phyloP scores from a whole-genome alignment of 2,329 filamentous ascomycete species.

The Phaeosphaeriaceae sp. region DNA sequence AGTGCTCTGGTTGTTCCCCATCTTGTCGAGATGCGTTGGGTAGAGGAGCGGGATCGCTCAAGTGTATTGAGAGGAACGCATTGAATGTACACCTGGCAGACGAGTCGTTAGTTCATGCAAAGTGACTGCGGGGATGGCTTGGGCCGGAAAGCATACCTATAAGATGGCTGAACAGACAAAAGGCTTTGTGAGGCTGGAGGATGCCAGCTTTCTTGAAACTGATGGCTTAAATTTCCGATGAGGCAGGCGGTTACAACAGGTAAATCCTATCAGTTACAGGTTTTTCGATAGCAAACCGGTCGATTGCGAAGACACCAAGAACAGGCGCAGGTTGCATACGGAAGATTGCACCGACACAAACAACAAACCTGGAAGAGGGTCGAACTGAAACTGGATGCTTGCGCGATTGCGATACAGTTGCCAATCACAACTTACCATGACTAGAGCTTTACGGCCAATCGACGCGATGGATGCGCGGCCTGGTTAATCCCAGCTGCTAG shows the following conservation, averaged over 20 bases:
- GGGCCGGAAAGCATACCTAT: constrained; percentile 20
- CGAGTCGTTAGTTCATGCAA: constrained; percentile 12
- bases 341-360: constrained; percentile 31
- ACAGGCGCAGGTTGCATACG: constrained; percentile 20
- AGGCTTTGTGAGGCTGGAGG: constrained; percentile 26
- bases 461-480: constrained; percentile 28
- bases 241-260: constrained; percentile 20
- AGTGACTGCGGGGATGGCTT: constrained; percentile 11
- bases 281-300: constrained; percentile 17
- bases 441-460: constrained; percentile 29
- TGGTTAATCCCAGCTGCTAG: constrained; percentile 30
- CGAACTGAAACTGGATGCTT: constrained; percentile 40
- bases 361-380: constrained; percentile 46
- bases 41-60: constrained; percentile 30
- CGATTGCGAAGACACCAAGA: constrained; percentile 22
- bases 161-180: constrained; percentile 14
- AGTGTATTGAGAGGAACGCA: constrained; percentile 13
- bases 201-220: constrained; percentile 8
- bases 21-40: constrained; percentile 23
- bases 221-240: constrained; percentile 15
- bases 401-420: constrained; percentile 20
- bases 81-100: constrained; percentile 15
- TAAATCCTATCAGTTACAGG: constrained; percentile 21
- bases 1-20: constrained; percentile 41
- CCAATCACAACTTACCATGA: constrained; percentile 35